Base-by-base conservation (phyloP, 768 basidiomycete genomes). In the Amyloporia xantha region DNA sequence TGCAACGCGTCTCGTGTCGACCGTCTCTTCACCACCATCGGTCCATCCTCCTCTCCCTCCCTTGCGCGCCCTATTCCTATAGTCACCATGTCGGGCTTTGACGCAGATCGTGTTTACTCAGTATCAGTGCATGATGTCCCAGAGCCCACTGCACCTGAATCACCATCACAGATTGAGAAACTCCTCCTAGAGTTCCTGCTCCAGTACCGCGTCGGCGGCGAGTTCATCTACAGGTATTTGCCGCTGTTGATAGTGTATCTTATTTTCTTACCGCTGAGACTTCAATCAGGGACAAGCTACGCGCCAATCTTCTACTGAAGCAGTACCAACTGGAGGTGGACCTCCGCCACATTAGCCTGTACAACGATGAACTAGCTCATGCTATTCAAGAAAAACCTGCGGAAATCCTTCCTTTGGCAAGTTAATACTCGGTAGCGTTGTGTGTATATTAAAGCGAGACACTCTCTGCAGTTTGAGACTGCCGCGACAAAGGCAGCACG, bases 281-380 rank as follows among this genome's bases (percentile, higher is more conserved):
- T 42, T 35, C 24, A 5, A n/a, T n/a, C 55, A 75, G 92, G 60
- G 96, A 99, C 61, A 88, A 88, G 55, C 72, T 98, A 24, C 81
- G 94, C 17, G 90, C 83, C 40, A 95, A 93, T 63, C 68, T 98
- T 27, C 77, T 98, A 12, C 65, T 95, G 54, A 93, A 93, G 62
- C 90, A 94, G 53, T 81, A 77, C 52, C 74, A 75, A 17, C 67
- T 83, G 30, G 79, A 81, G 50, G 75, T 83, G 12, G 78, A 81
- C 57, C 63, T 82, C 50, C 61, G 70, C 13, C 70, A 72, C 55
- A 50, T 72, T 5, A 61, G 65, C 6, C 70, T 93, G 24, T 98
- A 86, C 72, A 93, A 96, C 57, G 94, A 97, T 60, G 92, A 95
- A 61, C 74, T 99, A 28, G 93, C 91, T 1, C 90, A 94, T 64